These are phyloP conservation scores for Alternaria dauci DNA, from an alignment of 2,329 filamentous ascomycete species.

Conservation along the genomic window DNA sequence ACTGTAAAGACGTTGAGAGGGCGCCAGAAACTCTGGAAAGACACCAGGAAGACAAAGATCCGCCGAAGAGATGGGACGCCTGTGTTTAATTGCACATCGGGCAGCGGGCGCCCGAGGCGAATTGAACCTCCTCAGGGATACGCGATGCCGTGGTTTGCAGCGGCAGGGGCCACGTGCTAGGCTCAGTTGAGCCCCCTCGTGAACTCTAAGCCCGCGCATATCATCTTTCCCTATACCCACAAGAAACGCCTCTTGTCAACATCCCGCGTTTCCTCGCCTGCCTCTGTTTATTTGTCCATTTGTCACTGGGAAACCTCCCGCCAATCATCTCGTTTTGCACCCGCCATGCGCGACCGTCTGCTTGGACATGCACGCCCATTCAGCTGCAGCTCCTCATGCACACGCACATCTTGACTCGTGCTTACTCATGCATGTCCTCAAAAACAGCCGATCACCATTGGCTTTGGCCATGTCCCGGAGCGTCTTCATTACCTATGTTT, in stretches of 20 bases:
- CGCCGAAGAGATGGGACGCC: slow-evolving; percentile 10
- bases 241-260: slow-evolving; percentile 1
- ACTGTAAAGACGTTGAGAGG: neutral
- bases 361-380: slow-evolving; percentile 2
- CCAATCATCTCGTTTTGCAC: neutral
- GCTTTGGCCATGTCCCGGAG: neutral
- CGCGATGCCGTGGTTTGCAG: slow-evolving; percentile 5
- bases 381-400: slow-evolving; percentile 8
- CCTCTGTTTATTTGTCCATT: neutral
- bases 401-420: slow-evolving; percentile 3
- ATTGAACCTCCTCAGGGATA: slow-evolving; percentile 12
- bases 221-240: neutral
- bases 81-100: slow-evolving; percentile 18
- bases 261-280: neutral
- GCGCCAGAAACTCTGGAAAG: neutral
- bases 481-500: neutral
- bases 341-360: neutral
- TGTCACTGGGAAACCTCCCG: neutral
- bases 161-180: slow-evolving; percentile 14
- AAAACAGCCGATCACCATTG: neutral
- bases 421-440: neutral
- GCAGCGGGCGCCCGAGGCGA: slow-evolving; percentile 10
- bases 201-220: slow-evolving; percentile 9
- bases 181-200: neutral
- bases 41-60: slow-evolving; percentile 1